Conservation (phyloP, 495 filamentous ascomycete species). For the Aeminium ludgeri region DNA sequence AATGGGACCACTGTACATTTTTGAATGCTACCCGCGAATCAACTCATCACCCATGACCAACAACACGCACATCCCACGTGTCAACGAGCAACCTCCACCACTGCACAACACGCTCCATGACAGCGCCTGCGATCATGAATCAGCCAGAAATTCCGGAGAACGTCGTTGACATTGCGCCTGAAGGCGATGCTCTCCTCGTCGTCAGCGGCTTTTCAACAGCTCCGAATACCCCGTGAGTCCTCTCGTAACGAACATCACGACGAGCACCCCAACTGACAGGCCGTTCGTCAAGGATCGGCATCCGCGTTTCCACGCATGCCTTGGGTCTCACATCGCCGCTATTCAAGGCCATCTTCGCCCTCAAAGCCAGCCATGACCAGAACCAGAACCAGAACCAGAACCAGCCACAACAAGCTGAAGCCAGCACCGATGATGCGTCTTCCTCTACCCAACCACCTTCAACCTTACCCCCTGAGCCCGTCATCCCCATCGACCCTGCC, state of each 20-base stretch:
- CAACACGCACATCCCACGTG: no score
- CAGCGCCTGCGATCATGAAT: neutral
- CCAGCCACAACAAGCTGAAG: neutral
- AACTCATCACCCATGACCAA: neutral
- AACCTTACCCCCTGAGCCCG: no score
- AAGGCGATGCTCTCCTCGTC: slow-evolving; percentile 1
- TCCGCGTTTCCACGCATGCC: slow-evolving; percentile 5
- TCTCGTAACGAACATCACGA: neutral
- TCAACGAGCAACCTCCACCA: no score
- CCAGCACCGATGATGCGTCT: neutral
- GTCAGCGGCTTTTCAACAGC: neutral
- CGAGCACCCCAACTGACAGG: neutral
- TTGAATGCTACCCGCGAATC: no score
- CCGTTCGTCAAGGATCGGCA: neutral
- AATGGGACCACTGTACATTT: no score
- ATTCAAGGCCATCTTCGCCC: neutral
- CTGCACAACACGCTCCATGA: no score
- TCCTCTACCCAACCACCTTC: no score
- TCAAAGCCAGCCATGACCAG: neutral
- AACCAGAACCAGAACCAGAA: neutral
- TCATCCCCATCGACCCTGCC: neutral
- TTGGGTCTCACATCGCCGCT: slow-evolving; percentile 4
- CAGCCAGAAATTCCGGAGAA: slow-evolving; percentile 1
- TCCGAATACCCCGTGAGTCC: neutral
- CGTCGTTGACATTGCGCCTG: neutral